These are phyloP conservation scores for Pelargonium myrrhifolium DNA, from an alignment of 441 rosid genomes.

Conservation along the genomic window DNA sequence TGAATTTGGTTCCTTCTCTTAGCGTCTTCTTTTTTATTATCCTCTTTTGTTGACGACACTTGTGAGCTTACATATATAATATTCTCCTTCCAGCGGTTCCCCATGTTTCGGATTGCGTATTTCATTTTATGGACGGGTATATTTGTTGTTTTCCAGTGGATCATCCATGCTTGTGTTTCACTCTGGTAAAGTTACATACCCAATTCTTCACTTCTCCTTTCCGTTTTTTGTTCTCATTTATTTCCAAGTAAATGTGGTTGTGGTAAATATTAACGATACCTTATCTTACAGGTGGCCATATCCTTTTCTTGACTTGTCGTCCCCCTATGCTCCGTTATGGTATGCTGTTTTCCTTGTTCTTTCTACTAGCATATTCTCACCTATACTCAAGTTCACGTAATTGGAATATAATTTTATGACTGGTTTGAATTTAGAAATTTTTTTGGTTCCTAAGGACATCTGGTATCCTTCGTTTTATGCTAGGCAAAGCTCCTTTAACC, in stretches of 20 bases:
- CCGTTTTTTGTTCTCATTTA: no score
- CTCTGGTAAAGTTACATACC: conserved; percentile 38
- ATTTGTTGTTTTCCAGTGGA: conserved; percentile 76
- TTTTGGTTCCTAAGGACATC: no score
- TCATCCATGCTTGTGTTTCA: conserved; percentile 66
- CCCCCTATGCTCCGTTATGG: conserved; percentile 73
- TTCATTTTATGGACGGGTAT: conserved; percentile 57
- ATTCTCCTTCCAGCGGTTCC: conserved; percentile 52
- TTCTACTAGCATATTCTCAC: background rate
- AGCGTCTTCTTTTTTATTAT: background rate
- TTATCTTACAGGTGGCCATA: conserved; percentile 80
- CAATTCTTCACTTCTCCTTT: background rate
- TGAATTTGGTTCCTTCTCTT: conserved; percentile 22
- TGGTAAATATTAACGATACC: conserved; percentile 10
- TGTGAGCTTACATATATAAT: background rate
- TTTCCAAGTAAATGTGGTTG: background rate
- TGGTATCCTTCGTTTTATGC: no score
- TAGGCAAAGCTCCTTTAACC: no score
- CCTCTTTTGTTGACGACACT: background rate
- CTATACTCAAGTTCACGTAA: background rate
- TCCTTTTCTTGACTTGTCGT: conserved; percentile 74
- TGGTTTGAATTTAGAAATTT: no score
- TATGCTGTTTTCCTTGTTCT: conserved; percentile 19
- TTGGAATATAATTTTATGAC: background rate
- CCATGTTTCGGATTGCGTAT: conserved; percentile 65